Conservation (phyloP, 2,329 filamentous ascomycete species). For the Calonectria hawksworthii region DNA sequence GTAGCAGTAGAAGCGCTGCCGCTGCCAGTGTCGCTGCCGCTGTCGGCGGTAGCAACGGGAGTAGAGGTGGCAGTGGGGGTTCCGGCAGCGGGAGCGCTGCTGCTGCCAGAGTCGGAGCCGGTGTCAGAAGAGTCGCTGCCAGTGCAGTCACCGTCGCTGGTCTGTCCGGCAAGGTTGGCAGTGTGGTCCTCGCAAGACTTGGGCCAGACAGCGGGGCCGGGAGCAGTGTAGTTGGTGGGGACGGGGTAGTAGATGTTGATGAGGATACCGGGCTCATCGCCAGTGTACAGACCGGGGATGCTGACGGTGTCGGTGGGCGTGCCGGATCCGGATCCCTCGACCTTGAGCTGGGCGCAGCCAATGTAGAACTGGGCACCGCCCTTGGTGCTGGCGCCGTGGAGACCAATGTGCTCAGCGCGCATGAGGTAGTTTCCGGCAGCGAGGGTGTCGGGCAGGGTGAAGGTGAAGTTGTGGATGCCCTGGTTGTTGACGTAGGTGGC, state of each 20-base stretch:
- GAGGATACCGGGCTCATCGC: slow-evolving; percentile 50
- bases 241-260: slow-evolving; percentile 54
- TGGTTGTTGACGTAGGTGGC: slow-evolving; percentile 47
- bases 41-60: slow-evolving; percentile 13
- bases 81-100: slow-evolving; percentile 8
- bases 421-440: slow-evolving; percentile 52
- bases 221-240: slow-evolving; percentile 49
- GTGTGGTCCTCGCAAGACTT: slow-evolving; percentile 54
- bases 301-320: slow-evolving; percentile 46
- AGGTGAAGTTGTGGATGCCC: slow-evolving; percentile 53
- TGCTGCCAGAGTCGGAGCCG: slow-evolving; percentile 25
- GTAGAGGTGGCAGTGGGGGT: slow-evolving; percentile 25
- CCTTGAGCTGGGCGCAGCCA: slow-evolving; percentile 52
- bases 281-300: slow-evolving; percentile 52
- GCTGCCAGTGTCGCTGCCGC: not conserved
- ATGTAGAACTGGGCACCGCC: slow-evolving; percentile 56
- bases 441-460: slow-evolving; percentile 46
- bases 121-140: slow-evolving; percentile 45
- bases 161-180: slow-evolving; percentile 51
- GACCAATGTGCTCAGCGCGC: slow-evolving; percentile 54
- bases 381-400: slow-evolving; percentile 49
- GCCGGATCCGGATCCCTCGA: slow-evolving; percentile 48
- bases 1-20: slow-evolving; percentile 24
- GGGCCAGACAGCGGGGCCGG: slow-evolving; percentile 53
- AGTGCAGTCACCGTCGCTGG: slow-evolving; percentile 54